A percentile compares a stretch with the other conserved stretches of the same genome.
phyloP scores from a whole-genome alignment of 305 asterid genomes.

The Rubia tinctorum region DNA sequence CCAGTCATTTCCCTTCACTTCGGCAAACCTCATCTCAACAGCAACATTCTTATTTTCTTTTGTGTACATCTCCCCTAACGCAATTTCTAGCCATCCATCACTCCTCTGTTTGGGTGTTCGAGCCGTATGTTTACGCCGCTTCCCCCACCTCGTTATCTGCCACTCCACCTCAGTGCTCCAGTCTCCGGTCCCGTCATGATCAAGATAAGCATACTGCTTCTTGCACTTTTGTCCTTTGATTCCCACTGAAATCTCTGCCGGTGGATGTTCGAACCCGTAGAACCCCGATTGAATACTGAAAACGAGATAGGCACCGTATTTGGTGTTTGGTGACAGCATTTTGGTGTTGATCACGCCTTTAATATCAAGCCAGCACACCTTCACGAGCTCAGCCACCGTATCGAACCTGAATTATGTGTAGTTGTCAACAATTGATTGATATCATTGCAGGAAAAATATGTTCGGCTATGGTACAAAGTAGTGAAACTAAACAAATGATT shows the following conservation, averaged over 20 bases:
- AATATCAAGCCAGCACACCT: conserved; percentile 85
- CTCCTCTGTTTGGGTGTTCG: conserved; percentile 33
- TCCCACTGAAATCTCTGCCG: conserved; percentile 41
- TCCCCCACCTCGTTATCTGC: conserved; percentile 20
- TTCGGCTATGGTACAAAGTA: background rate
- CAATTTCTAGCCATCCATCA: conserved; percentile 76
- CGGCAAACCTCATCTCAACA: conserved; percentile 37
- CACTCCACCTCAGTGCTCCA: too few relatives aligned
- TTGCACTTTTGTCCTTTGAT: conserved; percentile 35
- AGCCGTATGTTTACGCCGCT: background rate
- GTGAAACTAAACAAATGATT: background rate
- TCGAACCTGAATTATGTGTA: conserved; percentile 40
- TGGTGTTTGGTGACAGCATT: conserved; percentile 53
- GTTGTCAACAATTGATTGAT: too few relatives aligned
- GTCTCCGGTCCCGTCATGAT: conserved; percentile 33
- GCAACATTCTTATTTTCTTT: conserved; percentile 34
- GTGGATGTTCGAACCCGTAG: conserved; percentile 45
- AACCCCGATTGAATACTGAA: conserved; percentile 31
- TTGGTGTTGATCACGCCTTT: conserved; percentile 37
- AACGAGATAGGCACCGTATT: conserved; percentile 72
- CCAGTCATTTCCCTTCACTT: conserved; percentile 50
- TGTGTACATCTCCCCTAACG: conserved; percentile 59
- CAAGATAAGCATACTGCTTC: conserved; percentile 35
- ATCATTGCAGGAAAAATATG: too few relatives aligned
- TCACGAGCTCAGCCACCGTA: conserved; percentile 67